Evolutionary conservation across 495 filamentous ascomycete species (phyloP), one percentile per base, ranked within the genome.

Genomic region (Aspergillus kassunensis): DNA sequence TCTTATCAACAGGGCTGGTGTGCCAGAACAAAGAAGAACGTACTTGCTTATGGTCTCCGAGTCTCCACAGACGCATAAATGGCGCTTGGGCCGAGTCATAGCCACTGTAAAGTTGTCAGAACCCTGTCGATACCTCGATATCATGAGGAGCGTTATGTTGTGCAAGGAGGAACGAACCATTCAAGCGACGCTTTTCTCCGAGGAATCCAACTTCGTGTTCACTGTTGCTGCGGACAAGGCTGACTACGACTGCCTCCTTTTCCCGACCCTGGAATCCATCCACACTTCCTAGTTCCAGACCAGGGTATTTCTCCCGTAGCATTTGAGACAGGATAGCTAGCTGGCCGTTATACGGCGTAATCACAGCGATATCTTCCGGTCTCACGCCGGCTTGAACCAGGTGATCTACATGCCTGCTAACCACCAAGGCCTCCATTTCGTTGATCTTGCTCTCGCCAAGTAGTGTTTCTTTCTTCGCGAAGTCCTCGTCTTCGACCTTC

Each of bases 211-310:
- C 90, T 68, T 97, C 91, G 21, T 85, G 79, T 45, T 88, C 82
- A 16, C 80, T 58, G 69, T 97, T 97, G 68, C 91, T 96, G 56
- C 93, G 77, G 31, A 99, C 93, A 19, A 97, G 75, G 64, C 83
- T 90, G 15, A 99, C 83, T 27, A 99, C 81, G 31, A 99, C 86
- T 2, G 88, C 93, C 65, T 99, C 93, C 69, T 99, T 98, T 70
- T 99, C 93, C 11, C 93, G 79, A 31, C 93, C 93, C 65, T 99
- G 93, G 65, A 99, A 99, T 6, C 91, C 91, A 69, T 99, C 93
- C 3, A 99, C 89, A 58, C 88, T 95, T 21, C 93, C 93, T 15
- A 97, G 71, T 65, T 99, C 93, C 12, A 99, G 81, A 3, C 84
- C 90, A 0, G 85, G 86, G 55, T 87, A 95, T 36, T 74, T 73